These are phyloP conservation scores for Davidsoniella australis DNA, from an alignment of 2,329 filamentous ascomycete species.

Conservation along the genomic window DNA sequence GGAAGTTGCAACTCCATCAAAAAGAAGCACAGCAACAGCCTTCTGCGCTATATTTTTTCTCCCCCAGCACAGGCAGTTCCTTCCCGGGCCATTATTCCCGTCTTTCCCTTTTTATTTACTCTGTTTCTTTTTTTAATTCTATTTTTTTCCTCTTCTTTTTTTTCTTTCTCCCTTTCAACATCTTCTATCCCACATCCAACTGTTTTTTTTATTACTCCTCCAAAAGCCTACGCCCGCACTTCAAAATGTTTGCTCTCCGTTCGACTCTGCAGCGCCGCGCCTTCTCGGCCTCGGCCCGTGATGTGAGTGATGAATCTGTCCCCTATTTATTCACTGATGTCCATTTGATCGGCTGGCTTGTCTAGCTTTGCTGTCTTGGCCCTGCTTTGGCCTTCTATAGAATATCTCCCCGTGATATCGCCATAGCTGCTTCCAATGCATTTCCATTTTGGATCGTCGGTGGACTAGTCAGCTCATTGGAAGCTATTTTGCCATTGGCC, in stretches of 20 bases:
- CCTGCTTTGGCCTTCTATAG: background rate
- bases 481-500: no score
- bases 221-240: constrained; percentile 13
- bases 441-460: background rate
- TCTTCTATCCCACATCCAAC: background rate
- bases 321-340: background rate
- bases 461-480: no score
- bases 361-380: background rate
- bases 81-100: background rate
- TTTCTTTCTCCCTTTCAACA: constrained; percentile 4
- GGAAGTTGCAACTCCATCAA: no score
- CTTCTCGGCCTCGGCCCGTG: constrained; percentile 63
- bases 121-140: background rate
- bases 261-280: constrained; percentile 56
- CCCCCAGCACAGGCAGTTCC: background rate
- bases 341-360: background rate
- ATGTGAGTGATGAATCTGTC: constrained; percentile 33
- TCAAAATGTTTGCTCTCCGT: constrained; percentile 50
- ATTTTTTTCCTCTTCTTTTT: constrained; percentile 4
- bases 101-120: background rate
- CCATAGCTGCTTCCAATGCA: background rate
- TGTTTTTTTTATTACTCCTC: constrained; percentile 14
- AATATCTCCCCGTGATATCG: background rate
- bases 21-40: no score
- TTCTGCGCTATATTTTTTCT: no score